Evolutionary conservation across 2,329 filamentous ascomycete genomes (phyloP).

Genomic region (Apiospora rasikravindrae): DNA sequence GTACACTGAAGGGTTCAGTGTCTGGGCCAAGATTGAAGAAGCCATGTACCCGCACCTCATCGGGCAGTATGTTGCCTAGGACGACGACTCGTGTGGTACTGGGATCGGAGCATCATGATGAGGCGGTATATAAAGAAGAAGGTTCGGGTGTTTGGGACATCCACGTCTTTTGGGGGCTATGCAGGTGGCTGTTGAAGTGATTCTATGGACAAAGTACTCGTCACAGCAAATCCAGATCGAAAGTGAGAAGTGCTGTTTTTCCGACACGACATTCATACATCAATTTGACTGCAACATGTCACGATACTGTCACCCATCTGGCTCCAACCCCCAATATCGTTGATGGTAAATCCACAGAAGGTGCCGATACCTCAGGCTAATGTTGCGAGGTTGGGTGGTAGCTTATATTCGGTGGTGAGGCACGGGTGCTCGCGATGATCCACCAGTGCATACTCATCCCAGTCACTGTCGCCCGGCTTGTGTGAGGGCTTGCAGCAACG

Average conservation of each 20-base stretch:
- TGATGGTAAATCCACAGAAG: background rate
- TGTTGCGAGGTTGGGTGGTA: background rate
- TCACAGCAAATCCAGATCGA: background rate
- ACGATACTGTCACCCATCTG: background rate
- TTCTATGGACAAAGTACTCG: background rate
- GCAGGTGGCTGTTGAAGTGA: background rate
- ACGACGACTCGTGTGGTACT: background rate
- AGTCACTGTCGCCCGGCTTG: background rate
- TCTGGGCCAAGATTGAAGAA: conserved; percentile 26
- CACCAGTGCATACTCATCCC: background rate
- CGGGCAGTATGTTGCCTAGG: conserved; percentile 21
- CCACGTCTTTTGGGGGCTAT: conserved; percentile 6
- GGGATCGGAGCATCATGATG: background rate
- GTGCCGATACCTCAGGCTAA: background rate
- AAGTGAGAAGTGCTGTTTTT: background rate
- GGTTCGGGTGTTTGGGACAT: background rate
- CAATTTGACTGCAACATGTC: background rate
- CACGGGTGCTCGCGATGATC: background rate
- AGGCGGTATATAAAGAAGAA: background rate
- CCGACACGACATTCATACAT: background rate
- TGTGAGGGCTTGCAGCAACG: background rate
- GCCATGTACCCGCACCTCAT: conserved; percentile 29
- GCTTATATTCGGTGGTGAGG: conserved; percentile 1
- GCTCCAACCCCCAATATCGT: background rate
- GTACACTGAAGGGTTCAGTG: conserved; percentile 18